phyloP scores from a whole-genome alignment of 345 rosid species.

The Passiflora organensis region DNA sequence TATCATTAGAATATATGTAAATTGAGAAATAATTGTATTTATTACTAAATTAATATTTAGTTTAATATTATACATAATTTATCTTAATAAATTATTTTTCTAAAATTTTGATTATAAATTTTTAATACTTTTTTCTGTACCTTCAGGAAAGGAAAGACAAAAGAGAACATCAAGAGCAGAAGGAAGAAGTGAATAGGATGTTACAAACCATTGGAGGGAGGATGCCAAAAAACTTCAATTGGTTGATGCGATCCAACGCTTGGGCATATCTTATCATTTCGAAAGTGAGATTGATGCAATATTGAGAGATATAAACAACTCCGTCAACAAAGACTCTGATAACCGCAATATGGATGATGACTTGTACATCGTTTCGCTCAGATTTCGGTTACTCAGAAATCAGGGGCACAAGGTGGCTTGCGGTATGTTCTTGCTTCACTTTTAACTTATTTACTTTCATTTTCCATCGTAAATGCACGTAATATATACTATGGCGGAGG shows the following conservation, averaged over 20 bases:
- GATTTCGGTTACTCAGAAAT: slow-evolving; percentile 28
- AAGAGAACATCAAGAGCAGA: neutral
- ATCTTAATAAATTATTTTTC: no score
- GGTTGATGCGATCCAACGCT: slow-evolving; percentile 32
- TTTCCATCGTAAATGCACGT: neutral
- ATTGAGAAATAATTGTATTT: no score
- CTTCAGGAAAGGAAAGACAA: neutral
- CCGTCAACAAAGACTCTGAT: neutral
- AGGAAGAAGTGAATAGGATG: slow-evolving; percentile 22
- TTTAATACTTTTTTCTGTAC: no score
- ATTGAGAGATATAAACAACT: slow-evolving; percentile 2
- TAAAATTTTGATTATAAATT: no score
- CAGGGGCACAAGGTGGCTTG: slow-evolving; percentile 8
- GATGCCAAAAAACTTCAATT: slow-evolving; percentile 8
- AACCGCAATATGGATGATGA: slow-evolving; percentile 1
- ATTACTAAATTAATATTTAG: no score
- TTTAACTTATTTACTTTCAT: no score
- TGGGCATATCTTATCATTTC: slow-evolving; percentile 51
- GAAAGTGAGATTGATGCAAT: slow-evolving; percentile 28
- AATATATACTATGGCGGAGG: neutral
- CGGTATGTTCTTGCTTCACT: no score
- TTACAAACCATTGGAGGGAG: neutral
- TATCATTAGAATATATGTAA: no score
- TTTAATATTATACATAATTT: no score
- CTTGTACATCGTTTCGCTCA: slow-evolving; percentile 11